Conservation (phyloP, 164 flowering plant species). For the Macadamia tetraphylla region DNA sequence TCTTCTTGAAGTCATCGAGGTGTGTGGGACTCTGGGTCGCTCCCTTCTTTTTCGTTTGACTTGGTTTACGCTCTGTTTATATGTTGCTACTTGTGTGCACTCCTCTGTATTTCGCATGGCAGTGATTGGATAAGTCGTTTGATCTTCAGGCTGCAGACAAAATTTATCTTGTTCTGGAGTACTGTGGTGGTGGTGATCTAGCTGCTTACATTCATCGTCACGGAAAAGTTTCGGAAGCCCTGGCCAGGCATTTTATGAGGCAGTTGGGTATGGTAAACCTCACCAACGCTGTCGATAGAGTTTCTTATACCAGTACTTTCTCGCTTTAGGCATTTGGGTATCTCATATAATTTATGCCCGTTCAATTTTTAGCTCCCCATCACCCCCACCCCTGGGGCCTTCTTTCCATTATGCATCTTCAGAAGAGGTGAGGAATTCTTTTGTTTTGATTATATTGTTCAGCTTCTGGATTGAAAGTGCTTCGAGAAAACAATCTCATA, state of each 20-base stretch:
- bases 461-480: conserved; percentile 56
- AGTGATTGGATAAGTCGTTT: not conserved
- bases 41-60: not conserved
- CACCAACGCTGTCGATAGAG: not conserved
- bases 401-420: too few relatives aligned
- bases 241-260: conserved; percentile 54
- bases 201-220: conserved; percentile 40
- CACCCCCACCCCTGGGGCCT: not conserved
- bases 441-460: conserved; percentile 10
- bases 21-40: not conserved
- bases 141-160: conserved; percentile 32
- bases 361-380: not conserved
- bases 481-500: conserved; percentile 47
- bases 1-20: conserved; percentile 42
- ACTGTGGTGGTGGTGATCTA: conserved; percentile 55
- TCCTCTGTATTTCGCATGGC: not conserved
- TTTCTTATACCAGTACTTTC: not conserved
- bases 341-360: not conserved
- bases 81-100: not conserved
- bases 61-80: not conserved
- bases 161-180: conserved; percentile 53
- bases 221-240: conserved; percentile 40
- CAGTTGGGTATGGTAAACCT: conserved; percentile 39
- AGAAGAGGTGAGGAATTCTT: too few relatives aligned
- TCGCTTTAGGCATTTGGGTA: not conserved